Evolutionary conservation across 805 yeast species (phyloP).

Genomic region (Zygotorulaspora sp.): DNA sequence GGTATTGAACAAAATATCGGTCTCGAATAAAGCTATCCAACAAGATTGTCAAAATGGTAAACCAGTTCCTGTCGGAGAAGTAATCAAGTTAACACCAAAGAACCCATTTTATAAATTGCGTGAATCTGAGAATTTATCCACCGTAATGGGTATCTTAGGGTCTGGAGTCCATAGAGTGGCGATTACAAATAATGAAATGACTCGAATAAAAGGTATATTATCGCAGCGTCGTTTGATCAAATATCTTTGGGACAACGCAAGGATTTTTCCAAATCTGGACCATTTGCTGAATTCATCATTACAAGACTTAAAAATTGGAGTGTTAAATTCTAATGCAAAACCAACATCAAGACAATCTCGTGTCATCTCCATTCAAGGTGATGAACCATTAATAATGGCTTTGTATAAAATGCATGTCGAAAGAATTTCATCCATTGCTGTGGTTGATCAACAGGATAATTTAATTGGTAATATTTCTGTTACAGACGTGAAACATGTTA

Average conservation of each 20-base stretch:
- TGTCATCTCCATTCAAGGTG: conserved; percentile 82
- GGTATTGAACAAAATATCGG: conserved; percentile 67
- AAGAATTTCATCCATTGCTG: conserved; percentile 87
- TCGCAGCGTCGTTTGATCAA: conserved; percentile 85
- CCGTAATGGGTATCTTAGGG: conserved; percentile 84
- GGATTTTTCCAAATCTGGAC: conserved; percentile 79
- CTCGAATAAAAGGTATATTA: conserved; percentile 71
- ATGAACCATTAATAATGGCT: conserved; percentile 82
- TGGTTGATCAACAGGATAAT: conserved; percentile 71
- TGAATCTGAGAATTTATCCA: conserved; percentile 61
- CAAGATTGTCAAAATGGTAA: conserved; percentile 76
- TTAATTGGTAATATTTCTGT: conserved; percentile 90
- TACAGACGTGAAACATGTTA: conserved; percentile 86
- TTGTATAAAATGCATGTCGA: conserved; percentile 77
- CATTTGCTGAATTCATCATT: conserved; percentile 63
- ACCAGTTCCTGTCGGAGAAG: conserved; percentile 88
- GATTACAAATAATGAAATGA: conserved; percentile 51
- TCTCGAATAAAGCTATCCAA: conserved; percentile 33
- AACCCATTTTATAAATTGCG: conserved; percentile 80
- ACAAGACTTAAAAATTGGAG: conserved; percentile 72
- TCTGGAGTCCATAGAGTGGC: conserved; percentile 94
- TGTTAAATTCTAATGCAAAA: conserved; percentile 35
- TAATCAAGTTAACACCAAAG: conserved; percentile 76
- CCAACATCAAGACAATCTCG: conserved; percentile 42
- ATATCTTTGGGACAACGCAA: conserved; percentile 88